Evolutionary conservation across 176 grass and related monocot species (phyloP).

Genomic region (Phyllostachys edulis): DNA sequence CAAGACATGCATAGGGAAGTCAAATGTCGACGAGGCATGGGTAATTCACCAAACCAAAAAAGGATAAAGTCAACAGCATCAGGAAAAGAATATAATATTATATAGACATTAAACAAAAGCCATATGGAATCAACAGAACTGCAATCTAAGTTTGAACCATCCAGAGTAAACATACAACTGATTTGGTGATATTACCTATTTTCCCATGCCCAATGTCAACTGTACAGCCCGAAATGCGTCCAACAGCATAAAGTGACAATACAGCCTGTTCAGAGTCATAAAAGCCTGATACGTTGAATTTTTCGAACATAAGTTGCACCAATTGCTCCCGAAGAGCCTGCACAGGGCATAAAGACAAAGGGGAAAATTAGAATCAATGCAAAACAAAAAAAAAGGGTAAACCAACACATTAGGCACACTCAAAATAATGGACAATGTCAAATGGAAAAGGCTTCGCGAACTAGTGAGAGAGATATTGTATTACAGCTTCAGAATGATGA

Average conservation of each 20-base stretch:
- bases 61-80: not conserved
- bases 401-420: not conserved
- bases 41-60: not conserved
- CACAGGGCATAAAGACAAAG: conserved; percentile 16
- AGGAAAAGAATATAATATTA: not conserved
- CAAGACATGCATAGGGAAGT: not conserved
- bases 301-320: conserved; percentile 96
- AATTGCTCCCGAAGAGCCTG: conserved; percentile 88
- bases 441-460: not conserved
- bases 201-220: conserved; percentile 97
- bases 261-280: conserved; percentile 98
- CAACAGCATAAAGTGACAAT: conserved; percentile 95
- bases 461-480: not conserved
- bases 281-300: conserved; percentile 98
- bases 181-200: conserved; percentile 62
- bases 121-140: not conserved
- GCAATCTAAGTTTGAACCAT: not conserved
- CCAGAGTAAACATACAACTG: not conserved
- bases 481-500: not conserved
- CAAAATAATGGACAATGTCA: conserved; percentile 2
- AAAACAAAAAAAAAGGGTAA: conserved; percentile 4
- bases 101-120: not conserved
- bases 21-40: not conserved
- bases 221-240: conserved; percentile 91
- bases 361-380: conserved; percentile 15